These are phyloP conservation scores for Abrus precatorius DNA, from an alignment of 306 rosid species.

Conservation along the genomic window DNA sequence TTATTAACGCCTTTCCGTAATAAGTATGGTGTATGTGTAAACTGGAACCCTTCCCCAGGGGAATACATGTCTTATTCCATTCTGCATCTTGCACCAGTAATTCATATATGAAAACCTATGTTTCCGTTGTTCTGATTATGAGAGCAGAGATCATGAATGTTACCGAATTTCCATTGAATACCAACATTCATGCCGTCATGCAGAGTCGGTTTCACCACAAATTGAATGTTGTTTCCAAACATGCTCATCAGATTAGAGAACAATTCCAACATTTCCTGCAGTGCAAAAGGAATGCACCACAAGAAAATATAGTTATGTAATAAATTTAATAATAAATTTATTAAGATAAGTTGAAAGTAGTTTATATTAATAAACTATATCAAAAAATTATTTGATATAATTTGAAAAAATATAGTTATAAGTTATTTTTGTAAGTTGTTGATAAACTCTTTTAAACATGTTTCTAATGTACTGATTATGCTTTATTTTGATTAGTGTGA, in stretches of 20 bases:
- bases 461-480: not conserved
- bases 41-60: constrained; percentile 69
- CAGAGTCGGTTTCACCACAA: constrained; percentile 63
- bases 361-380: too few relatives aligned
- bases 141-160: not conserved
- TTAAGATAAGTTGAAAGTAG: too few relatives aligned
- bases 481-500: not conserved
- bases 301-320: not conserved
- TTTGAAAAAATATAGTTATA: too few relatives aligned
- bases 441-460: too few relatives aligned
- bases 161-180: constrained; percentile 78
- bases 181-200: constrained; percentile 72
- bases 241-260: constrained; percentile 50
- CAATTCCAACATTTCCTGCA: constrained; percentile 73
- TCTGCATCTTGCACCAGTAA: constrained; percentile 50
- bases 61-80: constrained; percentile 57
- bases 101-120: not conserved
- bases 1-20: constrained; percentile 68
- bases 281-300: constrained; percentile 49
- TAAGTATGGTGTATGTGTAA: constrained; percentile 65
- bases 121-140: constrained; percentile 8
- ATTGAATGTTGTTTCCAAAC: constrained; percentile 54
- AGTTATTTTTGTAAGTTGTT: too few relatives aligned
- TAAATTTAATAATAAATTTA: too few relatives aligned
- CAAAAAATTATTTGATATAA: too few relatives aligned